phyloP scores from a whole-genome alignment of 768 basidiomycete species.

The Amylocystis lapponica region DNA sequence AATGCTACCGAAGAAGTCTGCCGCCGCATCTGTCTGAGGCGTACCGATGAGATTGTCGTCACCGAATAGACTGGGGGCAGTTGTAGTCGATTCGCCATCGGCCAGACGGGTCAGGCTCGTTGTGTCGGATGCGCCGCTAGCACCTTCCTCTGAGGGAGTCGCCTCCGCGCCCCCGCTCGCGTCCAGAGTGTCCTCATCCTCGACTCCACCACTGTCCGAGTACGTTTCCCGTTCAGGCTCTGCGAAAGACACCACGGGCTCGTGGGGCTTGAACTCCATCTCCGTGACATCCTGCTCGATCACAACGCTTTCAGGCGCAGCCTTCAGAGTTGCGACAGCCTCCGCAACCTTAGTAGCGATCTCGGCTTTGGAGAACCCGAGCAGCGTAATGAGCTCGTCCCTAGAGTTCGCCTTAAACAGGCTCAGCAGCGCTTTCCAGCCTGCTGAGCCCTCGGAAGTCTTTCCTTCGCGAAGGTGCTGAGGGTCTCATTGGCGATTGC shows the following conservation, averaged over 20 bases:
- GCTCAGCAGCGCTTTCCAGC: constrained; percentile 86
- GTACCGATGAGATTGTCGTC: constrained; percentile 70
- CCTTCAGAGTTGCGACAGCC: constrained; percentile 72
- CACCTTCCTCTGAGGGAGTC: constrained; percentile 72
- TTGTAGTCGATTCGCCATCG: constrained; percentile 77
- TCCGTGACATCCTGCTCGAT: constrained; percentile 30
- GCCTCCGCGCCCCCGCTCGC: constrained; percentile 39
- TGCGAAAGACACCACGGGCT: constrained; percentile 79
- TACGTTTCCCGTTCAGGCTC: constrained; percentile 55
- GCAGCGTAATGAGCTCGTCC: constrained; percentile 82
- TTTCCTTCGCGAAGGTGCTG: constrained; percentile 61
- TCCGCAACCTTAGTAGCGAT: constrained; percentile 74
- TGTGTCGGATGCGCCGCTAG: constrained; percentile 48
- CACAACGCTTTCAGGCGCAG: constrained; percentile 27
- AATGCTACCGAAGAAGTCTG: constrained; percentile 88
- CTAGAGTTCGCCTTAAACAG: constrained; percentile 86
- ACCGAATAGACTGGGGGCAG: constrained; percentile 82
- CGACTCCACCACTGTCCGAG: constrained; percentile 31
- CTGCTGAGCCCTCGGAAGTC: constrained; percentile 34
- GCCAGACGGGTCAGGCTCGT: constrained; percentile 49
- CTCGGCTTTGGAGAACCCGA: constrained; percentile 91
- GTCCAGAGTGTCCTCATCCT: constrained; percentile 30
- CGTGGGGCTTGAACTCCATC: constrained; percentile 42
- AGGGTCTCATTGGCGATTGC: constrained; percentile 57
- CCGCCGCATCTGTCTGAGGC: constrained; percentile 58